phyloP scores from a whole-genome alignment of 495 filamentous ascomycete species.

The Xylona heveae region DNA sequence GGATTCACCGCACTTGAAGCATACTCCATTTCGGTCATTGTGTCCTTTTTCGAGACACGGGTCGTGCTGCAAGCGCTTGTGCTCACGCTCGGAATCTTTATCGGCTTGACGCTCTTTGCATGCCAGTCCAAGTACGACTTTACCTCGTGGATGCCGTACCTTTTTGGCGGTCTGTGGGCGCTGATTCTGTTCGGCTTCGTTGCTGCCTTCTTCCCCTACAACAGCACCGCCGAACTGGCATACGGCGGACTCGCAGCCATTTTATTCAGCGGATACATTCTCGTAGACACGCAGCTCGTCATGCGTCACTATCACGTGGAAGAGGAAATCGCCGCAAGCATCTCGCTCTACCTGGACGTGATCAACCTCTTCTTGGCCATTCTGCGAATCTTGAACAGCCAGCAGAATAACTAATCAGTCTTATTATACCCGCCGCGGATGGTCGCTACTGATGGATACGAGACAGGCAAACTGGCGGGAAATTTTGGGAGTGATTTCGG shows the following conservation, averaged over 20 bases:
- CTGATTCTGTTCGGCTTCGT: conserved; percentile 86
- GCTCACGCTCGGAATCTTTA: conserved; percentile 81
- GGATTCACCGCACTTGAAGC: conserved; percentile 86
- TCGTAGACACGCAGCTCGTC: conserved; percentile 90
- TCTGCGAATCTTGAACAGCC: conserved; percentile 72
- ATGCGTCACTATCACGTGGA: conserved; percentile 93
- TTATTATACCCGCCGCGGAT: conserved; percentile 3
- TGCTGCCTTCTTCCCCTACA: conserved; percentile 61
- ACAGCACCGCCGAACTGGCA: conserved; percentile 54
- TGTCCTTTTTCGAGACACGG: conserved; percentile 58
- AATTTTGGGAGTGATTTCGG: no score
- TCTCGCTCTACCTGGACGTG: conserved; percentile 88
- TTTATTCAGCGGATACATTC: conserved; percentile 81
- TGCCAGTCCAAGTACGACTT: conserved; percentile 99
- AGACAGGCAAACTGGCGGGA: conserved; percentile 9
- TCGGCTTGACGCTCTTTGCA: conserved; percentile 81
- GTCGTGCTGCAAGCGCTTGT: conserved; percentile 82
- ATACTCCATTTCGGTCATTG: conserved; percentile 80
- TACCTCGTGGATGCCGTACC: conserved; percentile 85
- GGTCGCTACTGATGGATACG: neutral
- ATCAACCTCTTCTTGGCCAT: conserved; percentile 94
- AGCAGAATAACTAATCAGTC: conserved; percentile 73
- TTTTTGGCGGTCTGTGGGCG: conserved; percentile 79
- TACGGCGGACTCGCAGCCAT: conserved; percentile 66
- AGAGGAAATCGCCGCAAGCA: conserved; percentile 94